Conservation (phyloP, 768 basidiomycete genomes). For the Porpolomopsis calyptriformis region DNA sequence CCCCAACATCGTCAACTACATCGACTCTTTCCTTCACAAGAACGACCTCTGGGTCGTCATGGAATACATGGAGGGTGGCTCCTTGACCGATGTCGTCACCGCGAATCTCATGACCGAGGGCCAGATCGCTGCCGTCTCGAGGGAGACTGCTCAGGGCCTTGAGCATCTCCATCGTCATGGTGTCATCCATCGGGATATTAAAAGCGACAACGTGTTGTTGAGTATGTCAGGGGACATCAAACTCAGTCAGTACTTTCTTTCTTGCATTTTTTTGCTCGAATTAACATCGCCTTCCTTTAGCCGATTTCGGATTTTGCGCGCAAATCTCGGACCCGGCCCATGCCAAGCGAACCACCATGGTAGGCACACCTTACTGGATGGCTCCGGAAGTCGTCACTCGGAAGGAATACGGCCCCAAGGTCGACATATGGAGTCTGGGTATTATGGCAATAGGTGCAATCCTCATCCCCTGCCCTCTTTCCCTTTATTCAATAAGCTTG, state of each 20-base stretch:
- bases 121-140: conserved; percentile 92
- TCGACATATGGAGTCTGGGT: conserved; percentile 95
- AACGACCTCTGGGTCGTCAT: conserved; percentile 99
- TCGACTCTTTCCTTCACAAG: conserved; percentile 95
- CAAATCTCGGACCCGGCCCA: conserved; percentile 86
- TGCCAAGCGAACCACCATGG: conserved; percentile 95
- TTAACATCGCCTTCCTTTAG: conserved; percentile 28
- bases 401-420: conserved; percentile 96
- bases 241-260: conserved; percentile 58
- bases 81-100: conserved; percentile 90
- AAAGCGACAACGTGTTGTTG: conserved; percentile 93
- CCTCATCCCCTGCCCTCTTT: not conserved
- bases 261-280: conserved; percentile 3
- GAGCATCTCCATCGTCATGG: conserved; percentile 93
- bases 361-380: conserved; percentile 99
- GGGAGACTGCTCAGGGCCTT: conserved; percentile 87
- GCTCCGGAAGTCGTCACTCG: conserved; percentile 96
- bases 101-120: conserved; percentile 97
- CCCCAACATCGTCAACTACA: conserved; percentile 99
- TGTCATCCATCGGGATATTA: conserved; percentile 98
- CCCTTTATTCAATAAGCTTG: conserved; percentile 3
- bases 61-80: conserved; percentile 99
- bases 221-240: conserved; percentile 95
- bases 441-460: conserved; percentile 85
- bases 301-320: conserved; percentile 98